Conservation (phyloP, 805 yeast species). For the Saturnispora quitensis region DNA sequence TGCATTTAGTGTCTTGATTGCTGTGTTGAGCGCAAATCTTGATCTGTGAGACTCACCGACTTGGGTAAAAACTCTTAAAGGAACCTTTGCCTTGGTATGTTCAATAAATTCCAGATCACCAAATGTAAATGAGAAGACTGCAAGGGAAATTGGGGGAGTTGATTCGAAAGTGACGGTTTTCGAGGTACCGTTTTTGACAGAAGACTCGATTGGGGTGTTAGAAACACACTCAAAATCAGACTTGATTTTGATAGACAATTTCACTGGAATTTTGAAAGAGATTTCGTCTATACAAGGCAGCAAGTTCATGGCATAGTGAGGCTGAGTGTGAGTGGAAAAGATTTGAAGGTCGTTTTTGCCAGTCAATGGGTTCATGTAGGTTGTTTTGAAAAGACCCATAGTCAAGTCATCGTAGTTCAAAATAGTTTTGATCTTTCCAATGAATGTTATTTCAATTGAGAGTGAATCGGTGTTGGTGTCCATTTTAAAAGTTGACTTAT, state of each 20-base stretch:
- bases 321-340: slow-evolving; percentile 67
- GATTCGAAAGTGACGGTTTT: slow-evolving; percentile 36
- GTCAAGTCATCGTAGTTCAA: slow-evolving; percentile 49
- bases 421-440: slow-evolving; percentile 44
- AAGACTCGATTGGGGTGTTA: slow-evolving; percentile 32
- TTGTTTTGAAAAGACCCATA: slow-evolving; percentile 59
- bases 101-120: slow-evolving; percentile 58
- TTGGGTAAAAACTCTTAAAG: slow-evolving; percentile 48
- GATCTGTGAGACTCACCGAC: slow-evolving; percentile 42
- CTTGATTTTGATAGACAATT: slow-evolving; percentile 40
- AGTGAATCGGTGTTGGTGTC: neutral
- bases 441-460: slow-evolving; percentile 29
- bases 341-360: slow-evolving; percentile 43
- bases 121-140: slow-evolving; percentile 57
- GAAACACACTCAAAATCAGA: slow-evolving; percentile 41
- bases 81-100: slow-evolving; percentile 26
- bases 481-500: slow-evolving; percentile 9
- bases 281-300: slow-evolving; percentile 69
- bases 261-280: slow-evolving; percentile 40
- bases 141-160: slow-evolving; percentile 53
- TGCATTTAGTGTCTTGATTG: slow-evolving; percentile 39
- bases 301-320: slow-evolving; percentile 50
- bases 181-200: slow-evolving; percentile 11
- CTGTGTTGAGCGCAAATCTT: slow-evolving; percentile 40
- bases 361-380: slow-evolving; percentile 42